phyloP scores from a whole-genome alignment of 192 early-diverging fungal genomes.

The Umbelopsis sp. region DNA sequence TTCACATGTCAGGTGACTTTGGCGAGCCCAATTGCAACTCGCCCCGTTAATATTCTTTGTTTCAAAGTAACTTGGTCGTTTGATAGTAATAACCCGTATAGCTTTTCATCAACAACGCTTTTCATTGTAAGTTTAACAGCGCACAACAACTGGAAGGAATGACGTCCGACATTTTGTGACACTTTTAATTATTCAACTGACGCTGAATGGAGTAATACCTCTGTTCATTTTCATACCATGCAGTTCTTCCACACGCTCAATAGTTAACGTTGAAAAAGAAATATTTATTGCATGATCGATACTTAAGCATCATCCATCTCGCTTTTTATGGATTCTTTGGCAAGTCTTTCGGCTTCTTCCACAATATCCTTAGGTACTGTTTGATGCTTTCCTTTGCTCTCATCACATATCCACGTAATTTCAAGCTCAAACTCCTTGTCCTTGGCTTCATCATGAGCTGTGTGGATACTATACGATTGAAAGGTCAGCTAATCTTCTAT shows the following conservation, averaged over 20 bases:
- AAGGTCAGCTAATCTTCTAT: not conserved
- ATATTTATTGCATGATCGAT: not conserved
- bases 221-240: no score
- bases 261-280: not conserved
- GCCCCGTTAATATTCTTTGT: not conserved
- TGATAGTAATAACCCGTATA: no score
- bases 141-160: no score
- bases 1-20: slow-evolving; percentile 17
- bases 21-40: not conserved
- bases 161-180: no score
- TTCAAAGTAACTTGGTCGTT: no score
- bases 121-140: no score
- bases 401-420: slow-evolving; percentile 91
- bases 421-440: slow-evolving; percentile 99
- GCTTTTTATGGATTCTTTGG: slow-evolving; percentile 51
- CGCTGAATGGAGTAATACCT: no score
- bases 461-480: slow-evolving; percentile 71
- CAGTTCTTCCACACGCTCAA: no score
- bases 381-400: slow-evolving; percentile 75
- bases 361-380: slow-evolving; percentile 88
- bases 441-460: slow-evolving; percentile 94
- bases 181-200: no score
- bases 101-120: no score
- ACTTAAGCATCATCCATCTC: slow-evolving; percentile 14
- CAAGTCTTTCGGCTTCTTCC: slow-evolving; percentile 80